A percentile compares a stretch with the other conserved stretches of the same genome.
These are phyloP conservation scores for Suillus spraguei DNA, from an alignment of 768 basidiomycete genomes.

Conservation along the genomic window DNA sequence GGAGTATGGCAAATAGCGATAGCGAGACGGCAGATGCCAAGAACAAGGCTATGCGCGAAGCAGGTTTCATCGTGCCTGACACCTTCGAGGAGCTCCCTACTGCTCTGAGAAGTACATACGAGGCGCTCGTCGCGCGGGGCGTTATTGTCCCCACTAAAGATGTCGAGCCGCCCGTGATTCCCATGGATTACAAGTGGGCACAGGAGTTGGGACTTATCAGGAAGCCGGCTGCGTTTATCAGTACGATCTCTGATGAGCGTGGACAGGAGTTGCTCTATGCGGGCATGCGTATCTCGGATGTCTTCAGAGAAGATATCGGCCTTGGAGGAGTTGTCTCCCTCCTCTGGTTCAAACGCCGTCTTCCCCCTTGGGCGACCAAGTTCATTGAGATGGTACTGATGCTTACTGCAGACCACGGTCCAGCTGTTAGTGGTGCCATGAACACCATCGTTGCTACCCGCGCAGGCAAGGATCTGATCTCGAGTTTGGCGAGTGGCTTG, in stretches of 20 bases:
- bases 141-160: slow-evolving; percentile 71
- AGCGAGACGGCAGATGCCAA: slow-evolving; percentile 98
- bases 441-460: slow-evolving; percentile 99
- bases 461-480: slow-evolving; percentile 99
- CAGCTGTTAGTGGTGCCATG: slow-evolving; percentile 98
- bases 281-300: slow-evolving; percentile 98
- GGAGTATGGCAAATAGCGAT: slow-evolving; percentile 97
- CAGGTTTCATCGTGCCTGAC: slow-evolving; percentile 95
- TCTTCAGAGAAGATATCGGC: slow-evolving; percentile 97
- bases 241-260: slow-evolving; percentile 98
- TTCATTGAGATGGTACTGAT: slow-evolving; percentile 99
- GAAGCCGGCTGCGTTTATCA: slow-evolving; percentile 98
- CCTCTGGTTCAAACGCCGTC: slow-evolving; percentile 96
- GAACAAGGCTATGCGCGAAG: slow-evolving; percentile 80
- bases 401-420: slow-evolving; percentile 98
- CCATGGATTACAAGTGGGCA: slow-evolving; percentile 99
- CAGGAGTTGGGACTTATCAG: slow-evolving; percentile 96
- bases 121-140: slow-evolving; percentile 72
- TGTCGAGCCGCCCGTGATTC: slow-evolving; percentile 93
- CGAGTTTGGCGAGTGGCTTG: slow-evolving; percentile 89
- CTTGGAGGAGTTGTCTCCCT: slow-evolving; percentile 95
- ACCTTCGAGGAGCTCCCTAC: slow-evolving; percentile 95
- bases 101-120: slow-evolving; percentile 75
- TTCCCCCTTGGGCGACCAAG: slow-evolving; percentile 93
- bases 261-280: slow-evolving; percentile 98